phyloP scores from a whole-genome alignment of 257 asterid genomes.

The Przewalskia tangutica region DNA sequence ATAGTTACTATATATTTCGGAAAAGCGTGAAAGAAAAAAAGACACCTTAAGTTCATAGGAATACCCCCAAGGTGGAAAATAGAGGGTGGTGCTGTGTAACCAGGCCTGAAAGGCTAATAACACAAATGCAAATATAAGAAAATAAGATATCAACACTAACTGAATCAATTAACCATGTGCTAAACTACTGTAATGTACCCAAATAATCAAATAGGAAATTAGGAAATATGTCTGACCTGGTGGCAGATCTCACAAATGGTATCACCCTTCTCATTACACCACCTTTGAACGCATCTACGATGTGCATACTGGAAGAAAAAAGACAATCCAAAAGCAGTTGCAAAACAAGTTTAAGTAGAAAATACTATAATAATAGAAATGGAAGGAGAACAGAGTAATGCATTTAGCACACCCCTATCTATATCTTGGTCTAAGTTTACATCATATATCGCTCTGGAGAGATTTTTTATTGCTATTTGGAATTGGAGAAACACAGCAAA shows the following conservation, averaged over 20 bases:
- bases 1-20: background rate
- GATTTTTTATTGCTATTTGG: no score
- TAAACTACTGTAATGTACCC: background rate
- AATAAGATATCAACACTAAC: background rate
- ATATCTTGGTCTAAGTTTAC: background rate
- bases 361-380: background rate
- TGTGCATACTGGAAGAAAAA: slow-evolving; percentile 75
- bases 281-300: slow-evolving; percentile 81
- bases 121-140: background rate
- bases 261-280: slow-evolving; percentile 99
- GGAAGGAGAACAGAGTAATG: background rate
- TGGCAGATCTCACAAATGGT: slow-evolving; percentile 91
- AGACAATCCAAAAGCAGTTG: background rate
- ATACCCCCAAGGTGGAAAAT: slow-evolving; percentile 70
- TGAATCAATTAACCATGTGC: background rate
- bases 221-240: slow-evolving; percentile 44
- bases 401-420: background rate
- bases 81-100: slow-evolving; percentile 93
- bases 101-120: slow-evolving; percentile 82
- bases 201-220: background rate
- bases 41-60: slow-evolving; percentile 77
- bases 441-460: no score
- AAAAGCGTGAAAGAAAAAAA: background rate
- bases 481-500: background rate
- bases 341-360: background rate